Evolutionary conservation across 106 monocot genomes (phyloP).

Genomic region (Narthecium ossifragum): DNA sequence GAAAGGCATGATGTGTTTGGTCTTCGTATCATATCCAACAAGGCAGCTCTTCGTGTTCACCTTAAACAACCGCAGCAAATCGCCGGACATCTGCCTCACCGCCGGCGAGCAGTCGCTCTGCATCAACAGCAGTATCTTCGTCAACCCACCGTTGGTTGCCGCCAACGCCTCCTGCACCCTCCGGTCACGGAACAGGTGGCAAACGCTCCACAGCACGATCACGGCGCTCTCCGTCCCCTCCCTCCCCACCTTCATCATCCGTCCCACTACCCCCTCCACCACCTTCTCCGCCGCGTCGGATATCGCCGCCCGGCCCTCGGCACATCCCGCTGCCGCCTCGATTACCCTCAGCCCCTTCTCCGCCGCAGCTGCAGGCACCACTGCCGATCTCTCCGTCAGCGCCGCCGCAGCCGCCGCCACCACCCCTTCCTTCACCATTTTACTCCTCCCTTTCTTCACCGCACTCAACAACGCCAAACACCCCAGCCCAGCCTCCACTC

Average conservation of each 20-base stretch:
- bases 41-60: slow-evolving; percentile 59
- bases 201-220: slow-evolving; percentile 65
- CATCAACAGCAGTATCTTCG: slow-evolving; percentile 68
- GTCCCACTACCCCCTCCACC: slow-evolving; percentile 27
- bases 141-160: slow-evolving; percentile 44
- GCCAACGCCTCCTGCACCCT: slow-evolving; percentile 55
- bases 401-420: slow-evolving; percentile 2
- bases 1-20: slow-evolving; percentile 86
- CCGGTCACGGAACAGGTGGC: slow-evolving; percentile 51
- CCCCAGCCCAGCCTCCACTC: slow-evolving; percentile 22
- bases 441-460: slow-evolving; percentile 2
- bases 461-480: slow-evolving; percentile 24
- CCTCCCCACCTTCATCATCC: slow-evolving; percentile 56
- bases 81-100: slow-evolving; percentile 68
- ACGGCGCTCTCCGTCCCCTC: slow-evolving; percentile 58
- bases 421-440: slow-evolving; percentile 32
- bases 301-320: slow-evolving; percentile 54
- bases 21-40: slow-evolving; percentile 53
- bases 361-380: slow-evolving; percentile 7
- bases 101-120: slow-evolving; percentile 75
- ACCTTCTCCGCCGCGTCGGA: slow-evolving; percentile 24
- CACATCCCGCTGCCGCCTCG: slow-evolving; percentile 37
- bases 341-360: slow-evolving; percentile 47
- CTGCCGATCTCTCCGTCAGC: slow-evolving; percentile 7
- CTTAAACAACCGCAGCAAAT: slow-evolving; percentile 55